Base-by-base conservation (phyloP, 2,329 filamentous ascomycete genomes). In the Trichophyton mentagrophytes region DNA sequence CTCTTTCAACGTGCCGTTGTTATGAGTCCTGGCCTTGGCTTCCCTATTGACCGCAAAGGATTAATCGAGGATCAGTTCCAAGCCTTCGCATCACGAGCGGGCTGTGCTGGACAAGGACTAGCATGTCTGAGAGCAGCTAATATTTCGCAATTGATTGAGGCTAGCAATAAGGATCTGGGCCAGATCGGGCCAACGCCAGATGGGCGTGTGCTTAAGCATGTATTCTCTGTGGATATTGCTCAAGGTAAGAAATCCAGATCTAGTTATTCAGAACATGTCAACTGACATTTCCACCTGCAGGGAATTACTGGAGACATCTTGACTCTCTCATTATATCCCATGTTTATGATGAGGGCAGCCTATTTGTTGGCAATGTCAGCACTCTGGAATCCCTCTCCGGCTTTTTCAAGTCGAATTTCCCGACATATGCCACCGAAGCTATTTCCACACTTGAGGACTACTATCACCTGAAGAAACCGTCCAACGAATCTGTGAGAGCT, bases 1-100 rank as follows among this genome's bases (percentile, higher is more conserved):
- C 67, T 77, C 1, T 81, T 80, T 67, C 67, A 64, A 22, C 66
- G 67, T 59, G 72, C 67, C 25, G 69, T 73, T 53, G 53, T 73
- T 33, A 68, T 68, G 64, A 72, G 68, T 56, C 70, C 70, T 27
- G 74, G 69, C 11, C 70, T 67, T 61, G 63, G 62, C 59, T 38
- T 63, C 25, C 57, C 60, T 9, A 64, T 62, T 33, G 68, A 70
- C 58, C 64, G 67, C 4, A 64, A 36, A 66, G 69, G n/a, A 8
- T 33, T 8, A 20, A 17, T 47, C n/a, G 49, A 49, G n/a, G 4
- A 47, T 15, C 38, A 42, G 20, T 59, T 59, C 57, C 17, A 27
- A n/a, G n/a, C 11, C 57, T 59, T 22, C 33, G 9, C 40, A 3
- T 33, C 36, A 27, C n/a, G 17, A 13, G 42, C 57, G 8, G 57